Conservation (phyloP, 169 alveolate species). For the Plasmodium blacklocki region DNA sequence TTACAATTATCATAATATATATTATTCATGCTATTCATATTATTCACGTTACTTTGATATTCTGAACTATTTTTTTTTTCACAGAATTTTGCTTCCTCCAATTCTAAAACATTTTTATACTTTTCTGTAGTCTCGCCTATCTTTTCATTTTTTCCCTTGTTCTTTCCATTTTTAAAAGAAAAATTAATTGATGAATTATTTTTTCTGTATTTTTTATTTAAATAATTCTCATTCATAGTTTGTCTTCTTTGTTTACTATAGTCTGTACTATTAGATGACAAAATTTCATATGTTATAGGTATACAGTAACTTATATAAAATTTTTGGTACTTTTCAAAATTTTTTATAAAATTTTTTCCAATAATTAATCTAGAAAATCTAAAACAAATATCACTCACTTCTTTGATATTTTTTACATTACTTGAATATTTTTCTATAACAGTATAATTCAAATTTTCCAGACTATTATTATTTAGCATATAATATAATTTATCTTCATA, state of each 20-base stretch:
- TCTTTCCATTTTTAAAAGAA: background rate
- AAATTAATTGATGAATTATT: background rate
- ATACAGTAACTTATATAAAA: slow-evolving; percentile 27
- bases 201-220: slow-evolving; percentile 3
- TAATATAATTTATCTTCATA: background rate
- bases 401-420: background rate
- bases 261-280: background rate
- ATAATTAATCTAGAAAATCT: slow-evolving; percentile 14
- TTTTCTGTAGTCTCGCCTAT: background rate
- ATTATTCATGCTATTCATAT: background rate
- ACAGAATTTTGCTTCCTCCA: background rate
- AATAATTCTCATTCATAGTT: background rate
- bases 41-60: background rate
- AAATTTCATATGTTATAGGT: slow-evolving; percentile 20
- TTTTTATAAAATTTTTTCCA: slow-evolving; percentile 7
- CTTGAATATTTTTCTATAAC: slow-evolving; percentile 16
- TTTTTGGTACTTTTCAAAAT: slow-evolving; percentile 7
- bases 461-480: background rate
- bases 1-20: background rate
- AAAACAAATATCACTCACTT: background rate
- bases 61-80: background rate
- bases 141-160: background rate
- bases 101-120: background rate
- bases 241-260: background rate
- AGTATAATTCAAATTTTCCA: background rate